A percentile compares a stretch with the other conserved stretches of the same genome.
Evolutionary conservation across 768 basidiomycete genomes (phyloP).

Genomic region (Lactarius quietus): DNA sequence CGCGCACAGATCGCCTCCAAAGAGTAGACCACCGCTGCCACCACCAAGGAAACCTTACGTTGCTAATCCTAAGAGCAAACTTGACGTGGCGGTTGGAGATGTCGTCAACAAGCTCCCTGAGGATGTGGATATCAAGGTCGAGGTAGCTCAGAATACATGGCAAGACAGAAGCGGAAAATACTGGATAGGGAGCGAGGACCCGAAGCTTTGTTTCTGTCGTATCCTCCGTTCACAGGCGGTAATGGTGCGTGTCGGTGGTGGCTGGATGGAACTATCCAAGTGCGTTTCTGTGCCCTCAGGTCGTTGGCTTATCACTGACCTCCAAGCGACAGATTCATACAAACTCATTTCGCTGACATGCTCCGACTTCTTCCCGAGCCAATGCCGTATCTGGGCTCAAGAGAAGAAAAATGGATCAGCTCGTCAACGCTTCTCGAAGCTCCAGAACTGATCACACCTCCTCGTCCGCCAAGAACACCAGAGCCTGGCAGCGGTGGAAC

Average conservation of each 20-base stretch:
- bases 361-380: slow-evolving; percentile 70
- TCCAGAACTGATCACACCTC: slow-evolving; percentile 38
- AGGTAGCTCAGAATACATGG: slow-evolving; percentile 82
- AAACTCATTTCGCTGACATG: slow-evolving; percentile 79
- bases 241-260: slow-evolving; percentile 95
- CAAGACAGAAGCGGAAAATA: slow-evolving; percentile 92
- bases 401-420: slow-evolving; percentile 82
- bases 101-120: slow-evolving; percentile 87
- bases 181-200: slow-evolving; percentile 92
- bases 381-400: slow-evolving; percentile 41
- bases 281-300: slow-evolving; percentile 37
- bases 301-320: slow-evolving; percentile 4
- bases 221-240: slow-evolving; percentile 89
- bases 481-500: slow-evolving; percentile 48
- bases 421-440: slow-evolving; percentile 66
- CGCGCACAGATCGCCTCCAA: slow-evolving; percentile 44
- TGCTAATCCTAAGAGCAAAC: slow-evolving; percentile 84
- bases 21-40: slow-evolving; percentile 35
- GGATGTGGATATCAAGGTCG: slow-evolving; percentile 76
- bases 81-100: slow-evolving; percentile 90
- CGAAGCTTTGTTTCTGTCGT: slow-evolving; percentile 87
- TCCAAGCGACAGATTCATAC: slow-evolving; percentile 64
- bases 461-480: slow-evolving; percentile 56
- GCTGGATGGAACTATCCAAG: slow-evolving; percentile 91
- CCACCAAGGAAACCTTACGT: slow-evolving; percentile 66